phyloP scores from a whole-genome alignment of 345 rosid species.

The Populus tremula region DNA sequence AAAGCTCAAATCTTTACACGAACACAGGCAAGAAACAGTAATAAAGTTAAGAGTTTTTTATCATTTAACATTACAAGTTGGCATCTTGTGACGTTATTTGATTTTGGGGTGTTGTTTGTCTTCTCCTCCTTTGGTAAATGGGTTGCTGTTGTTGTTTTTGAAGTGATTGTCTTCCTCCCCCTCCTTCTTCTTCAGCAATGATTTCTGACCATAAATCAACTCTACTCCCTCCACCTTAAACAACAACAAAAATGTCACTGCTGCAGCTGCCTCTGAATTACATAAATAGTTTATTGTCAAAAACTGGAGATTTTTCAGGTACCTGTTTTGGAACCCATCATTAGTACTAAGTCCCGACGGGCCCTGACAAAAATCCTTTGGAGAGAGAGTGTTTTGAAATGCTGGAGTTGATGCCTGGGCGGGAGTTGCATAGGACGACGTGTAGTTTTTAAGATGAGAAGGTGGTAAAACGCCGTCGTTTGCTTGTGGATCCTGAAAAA shows the following conservation, averaged over 20 bases:
- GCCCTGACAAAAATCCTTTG: background rate
- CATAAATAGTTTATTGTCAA: background rate
- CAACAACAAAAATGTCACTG: background rate
- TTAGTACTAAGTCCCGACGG: background rate
- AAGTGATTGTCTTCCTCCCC: background rate
- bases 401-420: background rate
- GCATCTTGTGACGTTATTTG: conserved; percentile 15
- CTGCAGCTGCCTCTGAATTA: background rate
- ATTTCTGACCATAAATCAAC: conserved; percentile 63
- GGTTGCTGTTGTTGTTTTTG: conserved; percentile 28
- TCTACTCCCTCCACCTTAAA: conserved; percentile 7
- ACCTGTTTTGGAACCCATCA: conserved; percentile 39
- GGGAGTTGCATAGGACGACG: background rate
- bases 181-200: conserved; percentile 20
- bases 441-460: background rate
- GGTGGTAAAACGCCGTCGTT: background rate
- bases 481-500: no score
- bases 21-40: background rate
- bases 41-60: background rate
- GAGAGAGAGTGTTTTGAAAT: background rate
- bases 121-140: conserved; percentile 54
- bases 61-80: conserved; percentile 22
- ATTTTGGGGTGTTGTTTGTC: conserved; percentile 22
- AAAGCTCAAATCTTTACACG: background rate
- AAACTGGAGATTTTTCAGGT: background rate